A percentile compares a stretch with the other conserved stretches of the same genome.
phyloP scores from a whole-genome alignment of 805 yeast genomes.

The Monosporozyma solicola region DNA sequence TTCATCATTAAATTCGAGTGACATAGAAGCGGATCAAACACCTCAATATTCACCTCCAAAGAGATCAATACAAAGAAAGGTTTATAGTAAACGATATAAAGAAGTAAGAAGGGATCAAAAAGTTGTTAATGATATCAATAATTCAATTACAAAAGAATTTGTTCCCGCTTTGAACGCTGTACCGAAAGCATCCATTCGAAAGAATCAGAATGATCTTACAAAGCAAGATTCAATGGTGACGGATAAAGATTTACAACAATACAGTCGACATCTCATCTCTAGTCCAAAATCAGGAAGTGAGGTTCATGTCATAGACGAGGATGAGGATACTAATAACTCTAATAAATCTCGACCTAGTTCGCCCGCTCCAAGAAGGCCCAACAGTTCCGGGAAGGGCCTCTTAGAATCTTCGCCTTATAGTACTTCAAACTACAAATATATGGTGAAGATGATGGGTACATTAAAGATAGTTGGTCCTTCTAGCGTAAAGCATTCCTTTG shows the following conservation, averaged over 20 bases:
- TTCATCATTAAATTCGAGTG: background rate
- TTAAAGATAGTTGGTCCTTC: conserved; percentile 5
- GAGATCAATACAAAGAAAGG: background rate
- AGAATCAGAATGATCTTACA: background rate
- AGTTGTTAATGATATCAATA: conserved; percentile 13
- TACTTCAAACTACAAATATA: conserved; percentile 1
- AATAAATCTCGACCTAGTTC: background rate
- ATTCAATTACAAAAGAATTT: conserved; percentile 9
- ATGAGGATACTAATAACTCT: conserved; percentile 2
- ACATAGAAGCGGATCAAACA: background rate
- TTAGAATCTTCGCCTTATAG: conserved; percentile 9
- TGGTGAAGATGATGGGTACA: conserved; percentile 7
- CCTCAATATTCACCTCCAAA: background rate
- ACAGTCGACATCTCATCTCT: background rate
- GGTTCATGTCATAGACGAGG: background rate
- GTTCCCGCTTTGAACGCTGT: conserved; percentile 5
- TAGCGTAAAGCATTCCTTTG: conserved; percentile 2
- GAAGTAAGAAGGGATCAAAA: conserved; percentile 12
- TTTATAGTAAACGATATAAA: conserved; percentile 9
- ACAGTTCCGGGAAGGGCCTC: conserved; percentile 8
- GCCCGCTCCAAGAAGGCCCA: background rate
- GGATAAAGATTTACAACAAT: background rate
- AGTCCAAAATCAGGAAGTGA: background rate
- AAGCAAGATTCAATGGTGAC: background rate
- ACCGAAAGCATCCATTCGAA: background rate